Percentiles rank a stretch among this genome's conserved stretches.
Conservation (phyloP, 306 rosid species). For the Prosopis cineraria region DNA sequence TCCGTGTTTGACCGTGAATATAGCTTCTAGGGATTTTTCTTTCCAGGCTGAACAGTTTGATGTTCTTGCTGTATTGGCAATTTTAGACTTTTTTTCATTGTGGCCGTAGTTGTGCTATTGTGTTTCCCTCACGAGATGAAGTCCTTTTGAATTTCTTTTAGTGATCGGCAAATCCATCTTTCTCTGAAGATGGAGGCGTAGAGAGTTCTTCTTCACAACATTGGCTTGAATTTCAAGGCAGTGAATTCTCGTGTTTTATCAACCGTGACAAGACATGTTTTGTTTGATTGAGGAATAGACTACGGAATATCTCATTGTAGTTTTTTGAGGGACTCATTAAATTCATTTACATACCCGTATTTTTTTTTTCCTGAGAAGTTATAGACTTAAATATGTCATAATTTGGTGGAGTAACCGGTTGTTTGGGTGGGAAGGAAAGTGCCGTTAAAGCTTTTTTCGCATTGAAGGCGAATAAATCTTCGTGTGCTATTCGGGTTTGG, state of each 20-base stretch:
- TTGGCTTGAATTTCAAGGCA: slow-evolving; percentile 35
- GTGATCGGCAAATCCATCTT: slow-evolving; percentile 58
- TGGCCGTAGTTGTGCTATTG: slow-evolving; percentile 12
- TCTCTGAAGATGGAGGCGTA: slow-evolving; percentile 60
- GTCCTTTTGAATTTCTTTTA: slow-evolving; percentile 48
- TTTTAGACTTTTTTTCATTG: slow-evolving; percentile 32
- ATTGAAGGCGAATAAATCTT: neutral
- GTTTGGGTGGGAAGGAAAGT: neutral
- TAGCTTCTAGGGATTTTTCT: slow-evolving; percentile 45
- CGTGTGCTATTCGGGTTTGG: neutral
- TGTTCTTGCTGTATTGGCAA: slow-evolving; percentile 30
- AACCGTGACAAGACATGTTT: slow-evolving; percentile 29
- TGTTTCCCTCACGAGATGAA: slow-evolving; percentile 36
- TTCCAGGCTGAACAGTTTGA: slow-evolving; percentile 44
- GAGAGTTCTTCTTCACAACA: slow-evolving; percentile 40
- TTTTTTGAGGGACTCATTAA: neutral
- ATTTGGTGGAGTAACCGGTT: slow-evolving; percentile 35
- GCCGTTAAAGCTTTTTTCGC: neutral
- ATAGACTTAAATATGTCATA: slow-evolving; percentile 26
- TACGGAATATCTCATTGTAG: slow-evolving; percentile 13
- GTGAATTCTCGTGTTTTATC: slow-evolving; percentile 24
- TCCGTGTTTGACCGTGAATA: slow-evolving; percentile 37
- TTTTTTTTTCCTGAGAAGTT: slow-evolving; percentile 32
- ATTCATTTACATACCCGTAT: slow-evolving; percentile 10
- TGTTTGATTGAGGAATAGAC: slow-evolving; percentile 20